phyloP scores from a whole-genome alignment of 495 filamentous ascomycete species.

The Evansstolkia leycettana region DNA sequence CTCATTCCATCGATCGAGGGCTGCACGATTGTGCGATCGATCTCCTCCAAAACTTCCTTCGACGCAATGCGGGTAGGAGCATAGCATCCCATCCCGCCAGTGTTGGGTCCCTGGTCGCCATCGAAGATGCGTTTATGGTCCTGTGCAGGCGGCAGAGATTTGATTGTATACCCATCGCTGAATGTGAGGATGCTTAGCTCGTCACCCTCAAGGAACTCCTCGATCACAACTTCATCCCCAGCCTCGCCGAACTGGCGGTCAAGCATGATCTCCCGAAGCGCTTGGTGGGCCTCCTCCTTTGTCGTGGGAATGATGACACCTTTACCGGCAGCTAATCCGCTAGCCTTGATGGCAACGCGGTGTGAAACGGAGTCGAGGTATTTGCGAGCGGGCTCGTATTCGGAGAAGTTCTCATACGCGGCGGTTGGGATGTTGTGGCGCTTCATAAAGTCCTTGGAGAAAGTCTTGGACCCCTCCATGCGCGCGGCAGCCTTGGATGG shows the following conservation, averaged over 20 bases:
- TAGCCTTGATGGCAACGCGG: conserved; percentile 81
- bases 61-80: conserved; percentile 79
- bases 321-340: conserved; percentile 79
- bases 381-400: conserved; percentile 61
- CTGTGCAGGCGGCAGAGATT: conserved; percentile 80
- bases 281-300: conserved; percentile 70
- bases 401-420: conserved; percentile 73
- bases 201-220: conserved; percentile 86
- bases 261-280: conserved; percentile 81
- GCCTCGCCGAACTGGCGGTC: conserved; percentile 77
- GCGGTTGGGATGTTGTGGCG: conserved; percentile 84
- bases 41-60: conserved; percentile 56
- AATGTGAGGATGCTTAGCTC: conserved; percentile 88
- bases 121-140: conserved; percentile 94
- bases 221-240: conserved; percentile 88
- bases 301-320: conserved; percentile 76
- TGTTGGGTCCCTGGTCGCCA: conserved; percentile 85
- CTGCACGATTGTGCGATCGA: conserved; percentile 73
- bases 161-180: conserved; percentile 77
- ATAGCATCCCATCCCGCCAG: conserved; percentile 97
- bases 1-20: conserved; percentile 87
- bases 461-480: conserved; percentile 94
- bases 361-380: conserved; percentile 68
- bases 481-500: conserved; percentile 74
- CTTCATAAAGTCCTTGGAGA: conserved; percentile 97